Evolutionary conservation across 2,329 filamentous ascomycete genomes (phyloP).

Genomic region (Trichoderma aggressivum): DNA sequence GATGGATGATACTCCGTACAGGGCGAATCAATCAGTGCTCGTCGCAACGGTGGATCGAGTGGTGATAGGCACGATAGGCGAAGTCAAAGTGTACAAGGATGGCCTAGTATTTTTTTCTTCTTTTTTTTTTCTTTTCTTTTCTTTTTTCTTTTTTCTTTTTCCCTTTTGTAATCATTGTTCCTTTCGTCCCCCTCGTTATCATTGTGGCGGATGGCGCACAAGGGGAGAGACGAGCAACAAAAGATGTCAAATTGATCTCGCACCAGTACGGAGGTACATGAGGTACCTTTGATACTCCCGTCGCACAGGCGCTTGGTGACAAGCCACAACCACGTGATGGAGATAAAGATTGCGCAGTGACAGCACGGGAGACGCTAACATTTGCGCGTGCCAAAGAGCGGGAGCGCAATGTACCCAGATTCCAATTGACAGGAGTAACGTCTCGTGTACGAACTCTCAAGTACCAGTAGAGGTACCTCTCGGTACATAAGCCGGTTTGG

Average conservation of each 20-base stretch:
- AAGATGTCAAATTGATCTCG: background rate
- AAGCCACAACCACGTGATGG: slow-evolving; percentile 2
- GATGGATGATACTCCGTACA: background rate
- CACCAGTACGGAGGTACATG: background rate
- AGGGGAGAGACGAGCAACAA: background rate
- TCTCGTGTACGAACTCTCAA: background rate
- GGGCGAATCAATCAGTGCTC: background rate
- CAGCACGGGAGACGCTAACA: slow-evolving; percentile 12
- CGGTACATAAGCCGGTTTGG: background rate
- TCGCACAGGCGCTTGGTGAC: background rate
- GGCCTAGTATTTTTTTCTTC: background rate
- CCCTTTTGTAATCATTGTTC: no score
- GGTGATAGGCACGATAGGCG: slow-evolving; percentile 17
- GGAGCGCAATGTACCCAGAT: background rate
- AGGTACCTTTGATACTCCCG: background rate
- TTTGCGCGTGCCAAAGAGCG: background rate
- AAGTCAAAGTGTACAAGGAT: background rate
- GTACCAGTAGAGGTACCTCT: background rate
- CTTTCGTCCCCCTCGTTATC: background rate
- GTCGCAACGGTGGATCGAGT: slow-evolving; percentile 9
- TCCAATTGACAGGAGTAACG: background rate
- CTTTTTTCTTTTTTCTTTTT: background rate
- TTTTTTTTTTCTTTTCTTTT: background rate
- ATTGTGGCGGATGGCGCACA: background rate
- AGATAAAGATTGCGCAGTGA: background rate